Conservation (phyloP, 805 yeast species). For the Zygoascus bituminiphila region DNA sequence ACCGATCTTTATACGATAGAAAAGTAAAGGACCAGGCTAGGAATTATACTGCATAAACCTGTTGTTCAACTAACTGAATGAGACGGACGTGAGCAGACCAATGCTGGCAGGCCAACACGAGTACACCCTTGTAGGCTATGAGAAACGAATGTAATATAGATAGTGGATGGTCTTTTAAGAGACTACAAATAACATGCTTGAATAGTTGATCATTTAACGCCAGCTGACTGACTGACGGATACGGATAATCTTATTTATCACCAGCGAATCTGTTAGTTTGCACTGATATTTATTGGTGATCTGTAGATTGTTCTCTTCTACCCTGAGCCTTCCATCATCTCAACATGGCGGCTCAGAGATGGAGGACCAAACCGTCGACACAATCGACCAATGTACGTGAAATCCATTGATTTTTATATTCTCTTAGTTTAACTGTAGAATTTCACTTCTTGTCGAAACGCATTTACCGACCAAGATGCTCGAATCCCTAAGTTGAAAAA, state of each 20-base stretch:
- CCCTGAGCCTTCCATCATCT: not conserved
- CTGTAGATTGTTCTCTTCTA: too few relatives aligned
- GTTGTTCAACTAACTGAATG: not conserved
- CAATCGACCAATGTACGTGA: not conserved
- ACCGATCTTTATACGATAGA: conserved; percentile 59
- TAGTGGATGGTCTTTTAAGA: too few relatives aligned
- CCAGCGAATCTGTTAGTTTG: too few relatives aligned
- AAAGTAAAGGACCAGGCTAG: conserved; percentile 76
- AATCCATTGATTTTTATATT: not conserved
- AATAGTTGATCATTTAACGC: too few relatives aligned
- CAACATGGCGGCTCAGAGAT: not conserved
- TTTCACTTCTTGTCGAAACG: conserved; percentile 10
- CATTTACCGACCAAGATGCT: conserved; percentile 15
- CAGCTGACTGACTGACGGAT: too few relatives aligned
- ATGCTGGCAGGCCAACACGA: too few relatives aligned
- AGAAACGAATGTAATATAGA: not conserved
- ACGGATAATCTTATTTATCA: too few relatives aligned
- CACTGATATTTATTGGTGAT: too few relatives aligned
- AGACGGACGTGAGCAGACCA: not conserved
- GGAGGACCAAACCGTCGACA: not conserved
- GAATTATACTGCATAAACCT: conserved; percentile 42
- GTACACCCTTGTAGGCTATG: not conserved
- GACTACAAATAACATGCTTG: too few relatives aligned
- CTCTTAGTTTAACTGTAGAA: not conserved
- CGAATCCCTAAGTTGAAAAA: conserved; percentile 6